Conservation (phyloP, 2,329 filamentous ascomycete genomes). For the Venturia effusa region DNA sequence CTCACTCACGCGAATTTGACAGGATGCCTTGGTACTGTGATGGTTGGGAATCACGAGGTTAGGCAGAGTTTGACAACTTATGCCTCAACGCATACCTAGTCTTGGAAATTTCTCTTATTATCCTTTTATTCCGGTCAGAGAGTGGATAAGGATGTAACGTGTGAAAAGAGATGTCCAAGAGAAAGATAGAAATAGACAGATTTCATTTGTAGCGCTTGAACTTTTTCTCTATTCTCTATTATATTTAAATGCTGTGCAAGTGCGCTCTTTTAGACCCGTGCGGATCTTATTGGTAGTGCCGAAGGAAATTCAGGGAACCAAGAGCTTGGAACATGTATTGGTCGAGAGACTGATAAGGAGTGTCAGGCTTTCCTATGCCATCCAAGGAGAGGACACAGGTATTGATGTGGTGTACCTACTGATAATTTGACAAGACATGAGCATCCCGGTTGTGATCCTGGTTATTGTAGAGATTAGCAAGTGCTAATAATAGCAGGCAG, state of each 20-base stretch:
- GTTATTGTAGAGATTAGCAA: too few species aligned
- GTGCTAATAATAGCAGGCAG: too few species aligned
- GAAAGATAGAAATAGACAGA: background rate
- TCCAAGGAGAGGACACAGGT: too few species aligned
- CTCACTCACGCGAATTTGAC: background rate
- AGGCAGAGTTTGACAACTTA: background rate
- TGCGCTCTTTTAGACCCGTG: background rate
- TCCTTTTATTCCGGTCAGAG: background rate
- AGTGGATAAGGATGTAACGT: background rate
- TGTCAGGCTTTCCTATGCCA: too few species aligned
- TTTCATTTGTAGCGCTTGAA: background rate
- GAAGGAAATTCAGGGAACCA: background rate
- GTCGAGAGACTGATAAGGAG: background rate
- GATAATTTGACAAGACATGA: too few species aligned
- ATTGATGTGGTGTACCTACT: too few species aligned
- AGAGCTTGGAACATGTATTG: background rate
- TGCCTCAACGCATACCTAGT: background rate
- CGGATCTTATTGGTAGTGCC: background rate
- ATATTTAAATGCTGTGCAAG: background rate
- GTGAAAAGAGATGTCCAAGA: background rate
- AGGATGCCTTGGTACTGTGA: background rate
- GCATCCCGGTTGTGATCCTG: too few species aligned
- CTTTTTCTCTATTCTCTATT: background rate
- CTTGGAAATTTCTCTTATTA: background rate
- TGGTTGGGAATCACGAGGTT: background rate